A percentile compares a stretch with the other conserved stretches of the same genome.
Conservation (phyloP, 257 asterid species). For the Fraxinus quadrangulata region DNA sequence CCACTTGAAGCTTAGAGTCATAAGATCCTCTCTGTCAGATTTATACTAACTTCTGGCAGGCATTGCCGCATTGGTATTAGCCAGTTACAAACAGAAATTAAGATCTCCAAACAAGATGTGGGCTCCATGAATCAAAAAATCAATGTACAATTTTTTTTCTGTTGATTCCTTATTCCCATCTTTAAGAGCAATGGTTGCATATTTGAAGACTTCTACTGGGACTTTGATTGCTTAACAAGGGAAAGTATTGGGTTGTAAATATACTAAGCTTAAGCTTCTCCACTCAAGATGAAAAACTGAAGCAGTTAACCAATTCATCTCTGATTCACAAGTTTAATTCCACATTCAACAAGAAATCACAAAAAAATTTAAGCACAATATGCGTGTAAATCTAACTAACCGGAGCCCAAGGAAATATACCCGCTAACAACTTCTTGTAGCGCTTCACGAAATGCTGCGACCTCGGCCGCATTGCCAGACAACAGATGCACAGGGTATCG, state of each 20-base stretch:
- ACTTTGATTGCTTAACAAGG: neutral
- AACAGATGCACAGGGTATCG: conserved; percentile 66
- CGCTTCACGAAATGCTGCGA: conserved; percentile 83
- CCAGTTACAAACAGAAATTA: neutral
- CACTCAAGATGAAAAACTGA: neutral
- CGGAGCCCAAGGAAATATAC: conserved; percentile 62
- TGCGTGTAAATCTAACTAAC: conserved; percentile 32
- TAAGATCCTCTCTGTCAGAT: neutral
- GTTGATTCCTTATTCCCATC: neutral
- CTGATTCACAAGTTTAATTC: neutral
- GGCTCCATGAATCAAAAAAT: neutral
- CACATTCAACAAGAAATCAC: conserved; percentile 8
- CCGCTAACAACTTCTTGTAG: conserved; percentile 66
- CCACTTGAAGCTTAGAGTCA: neutral
- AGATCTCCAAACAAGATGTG: neutral
- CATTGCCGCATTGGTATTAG: neutral
- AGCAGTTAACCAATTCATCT: neutral
- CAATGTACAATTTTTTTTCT: neutral
- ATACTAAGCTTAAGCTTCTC: neutral
- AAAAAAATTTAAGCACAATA: neutral
- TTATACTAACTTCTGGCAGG: neutral
- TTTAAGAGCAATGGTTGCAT: neutral
- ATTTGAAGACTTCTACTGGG: neutral
- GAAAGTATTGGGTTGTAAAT: neutral
- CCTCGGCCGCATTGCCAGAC: conserved; percentile 78